Evolutionary conservation across 352 stramenopile genomes (phyloP), one percentile per base, ranked within the genome.

Genomic region (Phytophthora citrophthora): DNA sequence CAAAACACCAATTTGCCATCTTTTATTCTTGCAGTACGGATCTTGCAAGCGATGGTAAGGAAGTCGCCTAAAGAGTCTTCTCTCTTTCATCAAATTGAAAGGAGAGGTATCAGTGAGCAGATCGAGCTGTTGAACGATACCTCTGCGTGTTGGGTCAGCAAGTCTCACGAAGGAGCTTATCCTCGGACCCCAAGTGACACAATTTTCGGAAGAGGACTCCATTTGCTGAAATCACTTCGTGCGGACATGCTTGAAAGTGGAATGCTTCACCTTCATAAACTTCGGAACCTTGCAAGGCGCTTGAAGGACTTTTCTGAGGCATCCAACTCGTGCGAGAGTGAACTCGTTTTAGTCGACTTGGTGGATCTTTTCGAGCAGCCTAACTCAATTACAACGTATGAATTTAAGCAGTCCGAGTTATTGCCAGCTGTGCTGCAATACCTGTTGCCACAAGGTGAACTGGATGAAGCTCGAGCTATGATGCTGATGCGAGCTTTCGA

Each of bases 351-450:
- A 15, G 59, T 88, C 11, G 86, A 92, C 62, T 68, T 94, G 18
- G 78, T 92, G 32, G 86, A 94, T 45, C 62, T 94, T 23, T 90
- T 94, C 49, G 81, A 91, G 18, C 73, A 91, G 43, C 65, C 80
- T 31, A 88, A 89, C 51, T 84, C 80, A 10, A 90, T 95, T 43
- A 95, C 87, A 18, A 88, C 83, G 1, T 91, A 92, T 29, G 87
- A 95, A 47, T 92, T 95, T 61, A 93, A 92, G 49, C 86, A 93
- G 34, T 95, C 86, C 2, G 72, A 86, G 43, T 61, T 95, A 1
- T 71, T 95, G 7, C 76, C 83, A 26, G 79, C 85, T 1, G 61
- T 95, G 38, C 59, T 92, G 26, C 53, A 76, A 8, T 91, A 83
- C 40, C 27, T 94, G 5, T 70, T 74, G 4, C 74, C 81, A 3